Evolutionary conservation across 2,329 filamentous ascomycete species (phyloP).

Genomic region (Ophiobolus disseminans): DNA sequence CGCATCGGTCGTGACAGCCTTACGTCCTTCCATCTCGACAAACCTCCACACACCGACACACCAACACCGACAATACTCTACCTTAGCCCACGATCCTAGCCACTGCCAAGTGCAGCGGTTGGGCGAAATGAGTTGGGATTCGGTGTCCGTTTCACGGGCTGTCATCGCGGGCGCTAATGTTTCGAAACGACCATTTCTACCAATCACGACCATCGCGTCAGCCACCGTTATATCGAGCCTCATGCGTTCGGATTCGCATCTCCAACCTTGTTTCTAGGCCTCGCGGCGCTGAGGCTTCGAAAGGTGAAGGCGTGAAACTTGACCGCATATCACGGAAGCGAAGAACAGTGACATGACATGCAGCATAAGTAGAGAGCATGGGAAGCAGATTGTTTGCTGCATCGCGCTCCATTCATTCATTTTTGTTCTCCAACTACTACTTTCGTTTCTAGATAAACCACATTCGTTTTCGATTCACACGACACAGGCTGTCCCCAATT

Average conservation of each 20-base stretch:
- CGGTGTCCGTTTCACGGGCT: conserved; percentile 21
- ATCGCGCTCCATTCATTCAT: conserved; percentile 3
- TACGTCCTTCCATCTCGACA: too few relatives aligned
- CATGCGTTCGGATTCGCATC: conserved; percentile 4
- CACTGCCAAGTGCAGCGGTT: too few relatives aligned
- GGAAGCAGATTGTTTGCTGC: neutral
- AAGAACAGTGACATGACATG: conserved; percentile 3
- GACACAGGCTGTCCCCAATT: conserved; percentile 11
- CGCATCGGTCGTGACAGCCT: too few relatives aligned
- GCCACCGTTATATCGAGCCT: neutral
- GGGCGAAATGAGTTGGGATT: neutral
- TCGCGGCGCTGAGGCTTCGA: conserved; percentile 12
- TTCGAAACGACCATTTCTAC: conserved; percentile 9
- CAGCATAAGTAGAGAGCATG: neutral
- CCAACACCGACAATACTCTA: too few relatives aligned
- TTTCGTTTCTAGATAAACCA: neutral
- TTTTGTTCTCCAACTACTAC: conserved; percentile 1
- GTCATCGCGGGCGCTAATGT: conserved; percentile 19
- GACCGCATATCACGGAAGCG: neutral
- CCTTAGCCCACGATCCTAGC: too few relatives aligned
- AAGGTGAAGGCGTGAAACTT: conserved; percentile 13
- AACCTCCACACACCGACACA: too few relatives aligned
- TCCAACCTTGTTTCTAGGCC: conserved; percentile 1
- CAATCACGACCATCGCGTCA: conserved; percentile 5
- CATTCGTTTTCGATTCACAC: conserved; percentile 4